phyloP scores from a whole-genome alignment of 2,329 filamentous ascomycete species.

The Pyrenophora teres region DNA sequence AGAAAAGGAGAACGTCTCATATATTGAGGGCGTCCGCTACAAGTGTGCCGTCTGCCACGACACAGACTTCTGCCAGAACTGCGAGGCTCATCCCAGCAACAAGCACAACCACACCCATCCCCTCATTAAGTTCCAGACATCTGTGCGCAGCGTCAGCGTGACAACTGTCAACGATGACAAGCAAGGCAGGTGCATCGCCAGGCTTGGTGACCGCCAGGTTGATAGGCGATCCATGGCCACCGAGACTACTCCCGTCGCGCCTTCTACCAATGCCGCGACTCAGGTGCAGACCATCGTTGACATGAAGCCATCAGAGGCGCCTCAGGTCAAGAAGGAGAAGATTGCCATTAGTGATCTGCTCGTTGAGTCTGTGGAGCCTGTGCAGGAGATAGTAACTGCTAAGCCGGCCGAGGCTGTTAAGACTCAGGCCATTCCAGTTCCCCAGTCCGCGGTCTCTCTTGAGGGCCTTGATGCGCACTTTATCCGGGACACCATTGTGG shows the following conservation, averaged over 20 bases:
- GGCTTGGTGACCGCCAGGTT: slow-evolving; percentile 70
- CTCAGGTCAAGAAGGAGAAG: slow-evolving; percentile 50
- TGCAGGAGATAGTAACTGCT: slow-evolving; percentile 38
- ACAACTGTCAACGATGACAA: slow-evolving; percentile 80
- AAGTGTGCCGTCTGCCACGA: slow-evolving; percentile 98
- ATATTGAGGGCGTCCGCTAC: slow-evolving; percentile 85
- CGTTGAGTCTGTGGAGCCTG: slow-evolving; percentile 35
- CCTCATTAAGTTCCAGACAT: slow-evolving; percentile 94
- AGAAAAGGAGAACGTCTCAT: slow-evolving; percentile 56
- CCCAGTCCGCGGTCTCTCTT: slow-evolving; percentile 14
- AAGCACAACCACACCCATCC: slow-evolving; percentile 94
- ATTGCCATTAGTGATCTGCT: slow-evolving; percentile 48
- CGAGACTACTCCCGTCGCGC: slow-evolving; percentile 54
- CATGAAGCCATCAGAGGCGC: slow-evolving; percentile 63
- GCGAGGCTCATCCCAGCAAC: slow-evolving; percentile 85
- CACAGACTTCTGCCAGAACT: slow-evolving; percentile 91
- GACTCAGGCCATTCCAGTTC: slow-evolving; percentile 16
- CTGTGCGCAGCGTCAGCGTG: slow-evolving; percentile 84
- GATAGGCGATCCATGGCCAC: slow-evolving; percentile 54
- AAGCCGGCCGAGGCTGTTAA: slow-evolving; percentile 15
- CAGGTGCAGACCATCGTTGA: slow-evolving; percentile 67
- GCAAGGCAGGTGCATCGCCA: slow-evolving; percentile 66
- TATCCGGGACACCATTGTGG: slow-evolving; percentile 75
- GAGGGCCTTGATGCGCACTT: slow-evolving; percentile 67
- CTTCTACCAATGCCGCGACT: slow-evolving; percentile 59